Percentiles rank a stretch among this genome's conserved stretches.
Conservation (phyloP, 257 asterid species). For the Solanum gracilifrons region DNA sequence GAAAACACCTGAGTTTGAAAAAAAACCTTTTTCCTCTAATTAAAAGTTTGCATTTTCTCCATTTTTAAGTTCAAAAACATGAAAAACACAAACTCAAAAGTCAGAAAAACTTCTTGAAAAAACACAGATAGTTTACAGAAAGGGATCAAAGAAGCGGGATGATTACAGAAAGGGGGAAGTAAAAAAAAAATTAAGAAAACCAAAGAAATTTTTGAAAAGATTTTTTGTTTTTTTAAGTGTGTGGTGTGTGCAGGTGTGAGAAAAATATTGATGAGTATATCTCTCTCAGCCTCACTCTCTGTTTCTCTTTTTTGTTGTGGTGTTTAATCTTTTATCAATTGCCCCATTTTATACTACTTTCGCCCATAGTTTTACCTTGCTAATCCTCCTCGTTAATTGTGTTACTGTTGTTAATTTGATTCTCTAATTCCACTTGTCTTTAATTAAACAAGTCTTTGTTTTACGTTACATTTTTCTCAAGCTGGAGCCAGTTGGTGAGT, state of each 20-base stretch:
- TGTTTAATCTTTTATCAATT: neutral
- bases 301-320: slow-evolving; percentile 1
- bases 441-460: neutral
- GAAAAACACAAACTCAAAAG: slow-evolving; percentile 28
- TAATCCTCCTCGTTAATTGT: slow-evolving; percentile 18
- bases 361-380: slow-evolving; percentile 7
- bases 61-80: neutral
- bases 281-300: slow-evolving; percentile 37
- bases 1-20: slow-evolving; percentile 61
- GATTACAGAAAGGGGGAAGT: slow-evolving; percentile 29
- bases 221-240: neutral
- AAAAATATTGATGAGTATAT: slow-evolving; percentile 10
- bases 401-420: neutral
- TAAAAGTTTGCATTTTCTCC: slow-evolving; percentile 31
- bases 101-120: slow-evolving; percentile 18
- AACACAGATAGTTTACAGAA: slow-evolving; percentile 63
- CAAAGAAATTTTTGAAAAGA: neutral
- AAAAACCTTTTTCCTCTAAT: slow-evolving; percentile 28
- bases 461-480: neutral
- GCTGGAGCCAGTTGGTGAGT: neutral
- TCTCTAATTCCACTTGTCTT: neutral
- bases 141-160: slow-evolving; percentile 82
- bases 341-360: slow-evolving; percentile 23
- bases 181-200: neutral
- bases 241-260: slow-evolving; percentile 59